Percentiles rank a stretch among this genome's conserved stretches.
phyloP scores from a whole-genome alignment of 148 eudicot genomes.

The Suaeda aralocaspica region DNA sequence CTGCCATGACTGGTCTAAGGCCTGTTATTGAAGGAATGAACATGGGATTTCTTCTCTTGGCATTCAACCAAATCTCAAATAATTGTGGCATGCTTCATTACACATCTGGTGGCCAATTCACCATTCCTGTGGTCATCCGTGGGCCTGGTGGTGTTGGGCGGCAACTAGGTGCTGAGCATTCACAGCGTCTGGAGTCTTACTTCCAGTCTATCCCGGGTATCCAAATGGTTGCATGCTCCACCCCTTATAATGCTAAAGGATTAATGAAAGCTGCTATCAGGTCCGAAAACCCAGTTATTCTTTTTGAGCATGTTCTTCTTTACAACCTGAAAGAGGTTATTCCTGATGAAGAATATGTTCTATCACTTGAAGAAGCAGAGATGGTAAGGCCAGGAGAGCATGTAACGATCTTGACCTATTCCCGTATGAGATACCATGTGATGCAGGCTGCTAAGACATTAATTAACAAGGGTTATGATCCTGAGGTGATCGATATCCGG shows the following conservation, averaged over 20 bases:
- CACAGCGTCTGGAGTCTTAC: slow-evolving; percentile 81
- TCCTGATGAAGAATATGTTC: slow-evolving; percentile 76
- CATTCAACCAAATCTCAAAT: slow-evolving; percentile 87
- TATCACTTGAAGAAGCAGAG: slow-evolving; percentile 77
- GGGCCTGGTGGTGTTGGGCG: slow-evolving; percentile 96
- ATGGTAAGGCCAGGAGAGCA: slow-evolving; percentile 92
- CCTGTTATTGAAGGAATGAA: slow-evolving; percentile 94
- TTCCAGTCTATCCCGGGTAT: slow-evolving; percentile 84
- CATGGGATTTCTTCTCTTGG: slow-evolving; percentile 84
- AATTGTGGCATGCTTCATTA: slow-evolving; percentile 93
- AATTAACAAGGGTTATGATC: slow-evolving; percentile 83
- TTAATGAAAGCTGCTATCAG: slow-evolving; percentile 90
- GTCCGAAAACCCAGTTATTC: slow-evolving; percentile 80
- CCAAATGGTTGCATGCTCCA: slow-evolving; percentile 90
- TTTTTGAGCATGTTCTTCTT: slow-evolving; percentile 82
- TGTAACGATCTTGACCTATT: slow-evolving; percentile 72
- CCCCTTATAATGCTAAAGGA: slow-evolving; percentile 86
- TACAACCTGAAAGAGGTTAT: slow-evolving; percentile 82
- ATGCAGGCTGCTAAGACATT: slow-evolving; percentile 85
- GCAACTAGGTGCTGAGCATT: slow-evolving; percentile 89
- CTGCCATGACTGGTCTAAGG: slow-evolving; percentile 88
- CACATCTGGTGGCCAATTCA: slow-evolving; percentile 93
- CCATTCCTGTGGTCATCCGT: slow-evolving; percentile 74
- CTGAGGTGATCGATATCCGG: slow-evolving; percentile 85
- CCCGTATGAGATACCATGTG: slow-evolving; percentile 91